A percentile compares a stretch with the other conserved stretches of the same genome.
phyloP scores from a whole-genome alignment of 2,329 filamentous ascomycete species.

The Aspergillus sp. region DNA sequence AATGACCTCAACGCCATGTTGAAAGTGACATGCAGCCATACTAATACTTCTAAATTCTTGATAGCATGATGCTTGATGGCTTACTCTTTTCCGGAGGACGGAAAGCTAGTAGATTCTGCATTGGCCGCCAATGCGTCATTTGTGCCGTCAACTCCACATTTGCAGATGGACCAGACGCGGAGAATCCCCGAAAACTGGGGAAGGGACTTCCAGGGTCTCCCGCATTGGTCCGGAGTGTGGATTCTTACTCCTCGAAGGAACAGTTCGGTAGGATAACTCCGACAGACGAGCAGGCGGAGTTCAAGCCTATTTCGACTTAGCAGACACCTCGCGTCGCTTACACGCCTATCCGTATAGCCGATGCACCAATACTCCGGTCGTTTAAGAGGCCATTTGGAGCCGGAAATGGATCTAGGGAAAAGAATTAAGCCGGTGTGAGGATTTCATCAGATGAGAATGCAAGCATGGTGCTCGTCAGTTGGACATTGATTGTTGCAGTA shows the following conservation, averaged over 20 bases:
- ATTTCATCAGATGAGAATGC: too few species aligned
- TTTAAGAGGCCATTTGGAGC: background rate
- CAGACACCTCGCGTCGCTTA: background rate
- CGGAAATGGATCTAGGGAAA: background rate
- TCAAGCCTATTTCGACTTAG: conserved; percentile 5
- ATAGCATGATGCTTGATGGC: background rate
- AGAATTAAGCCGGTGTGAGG: background rate
- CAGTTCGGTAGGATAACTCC: background rate
- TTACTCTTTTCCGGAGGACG: background rate
- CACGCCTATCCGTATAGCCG: background rate
- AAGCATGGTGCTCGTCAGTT: background rate
- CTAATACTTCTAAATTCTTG: background rate
- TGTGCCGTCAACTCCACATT: background rate
- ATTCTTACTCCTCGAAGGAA: background rate
- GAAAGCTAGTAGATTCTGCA: background rate
- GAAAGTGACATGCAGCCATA: background rate
- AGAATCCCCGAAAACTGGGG: background rate
- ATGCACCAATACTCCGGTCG: background rate
- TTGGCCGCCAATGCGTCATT: background rate
- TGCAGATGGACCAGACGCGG: background rate
- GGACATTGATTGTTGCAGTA: background rate
- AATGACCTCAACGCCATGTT: background rate
- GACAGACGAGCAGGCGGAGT: background rate
- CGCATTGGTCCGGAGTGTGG: background rate
- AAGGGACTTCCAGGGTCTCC: background rate